Conservation (phyloP, 805 yeast genomes). For the Yamadazyma endophytica region DNA sequence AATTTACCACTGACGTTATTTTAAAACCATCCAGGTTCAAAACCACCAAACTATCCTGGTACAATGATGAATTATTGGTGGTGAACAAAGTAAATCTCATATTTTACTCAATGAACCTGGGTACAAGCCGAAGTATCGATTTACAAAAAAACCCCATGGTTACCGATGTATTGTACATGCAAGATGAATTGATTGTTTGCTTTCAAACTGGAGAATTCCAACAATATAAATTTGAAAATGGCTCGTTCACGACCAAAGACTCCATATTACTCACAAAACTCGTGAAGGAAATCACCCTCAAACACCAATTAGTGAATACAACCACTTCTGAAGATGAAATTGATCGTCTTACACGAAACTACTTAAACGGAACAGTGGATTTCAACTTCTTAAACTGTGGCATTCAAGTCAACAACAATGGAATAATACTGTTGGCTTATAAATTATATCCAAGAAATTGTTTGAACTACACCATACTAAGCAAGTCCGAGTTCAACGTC, state of each 20-base stretch:
- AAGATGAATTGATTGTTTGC: not conserved
- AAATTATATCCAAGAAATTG: constrained; percentile 23
- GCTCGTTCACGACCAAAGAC: not conserved
- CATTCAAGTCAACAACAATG: constrained; percentile 13
- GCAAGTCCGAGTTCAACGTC: constrained; percentile 20
- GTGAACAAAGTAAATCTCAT: too few species aligned
- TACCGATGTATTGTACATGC: not conserved
- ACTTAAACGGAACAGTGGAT: constrained; percentile 18
- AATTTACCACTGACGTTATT: not conserved
- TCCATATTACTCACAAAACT: constrained; percentile 1
- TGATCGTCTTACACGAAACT: constrained; percentile 1
- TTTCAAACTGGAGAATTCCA: not conserved
- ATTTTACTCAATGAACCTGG: constrained; percentile 1
- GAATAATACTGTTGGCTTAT: constrained; percentile 19
- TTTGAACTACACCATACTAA: constrained; percentile 21
- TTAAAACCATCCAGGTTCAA: constrained; percentile 7
- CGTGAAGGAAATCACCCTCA: not conserved
- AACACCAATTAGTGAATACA: constrained; percentile 2
- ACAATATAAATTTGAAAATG: not conserved
- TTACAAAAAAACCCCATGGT: not conserved
- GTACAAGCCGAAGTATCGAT: not conserved
- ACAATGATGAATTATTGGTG: not conserved
- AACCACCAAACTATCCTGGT: constrained; percentile 1
- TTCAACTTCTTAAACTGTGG: constrained; percentile 26
- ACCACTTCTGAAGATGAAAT: constrained; percentile 2